Evolutionary conservation across 2,329 filamentous ascomycete species (phyloP).

Genomic region (Beauveria australis): DNA sequence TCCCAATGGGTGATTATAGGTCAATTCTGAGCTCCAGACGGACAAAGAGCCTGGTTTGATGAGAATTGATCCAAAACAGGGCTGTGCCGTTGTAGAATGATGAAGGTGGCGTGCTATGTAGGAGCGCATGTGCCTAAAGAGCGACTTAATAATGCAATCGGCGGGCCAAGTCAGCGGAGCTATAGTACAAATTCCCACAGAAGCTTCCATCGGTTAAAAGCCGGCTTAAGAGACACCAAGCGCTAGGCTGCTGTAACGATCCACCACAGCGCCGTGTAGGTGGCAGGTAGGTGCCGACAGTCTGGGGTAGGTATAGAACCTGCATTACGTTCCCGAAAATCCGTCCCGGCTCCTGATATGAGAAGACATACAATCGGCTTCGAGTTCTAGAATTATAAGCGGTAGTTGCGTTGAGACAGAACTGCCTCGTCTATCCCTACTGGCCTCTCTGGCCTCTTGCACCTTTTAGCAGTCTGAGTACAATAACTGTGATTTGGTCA

Average conservation of each 20-base stretch:
- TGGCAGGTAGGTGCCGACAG: neutral
- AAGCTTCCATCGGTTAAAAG: constrained; percentile 22
- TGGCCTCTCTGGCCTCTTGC: neutral
- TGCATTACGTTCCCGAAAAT: neutral
- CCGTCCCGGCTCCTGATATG: too few relatives aligned
- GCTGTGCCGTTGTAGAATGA: constrained; percentile 2
- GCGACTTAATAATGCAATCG: constrained; percentile 23
- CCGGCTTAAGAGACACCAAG: neutral
- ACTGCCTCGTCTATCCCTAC: neutral
- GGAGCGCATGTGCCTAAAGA: constrained; percentile 4
- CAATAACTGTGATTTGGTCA: neutral
- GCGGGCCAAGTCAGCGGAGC: constrained; percentile 12
- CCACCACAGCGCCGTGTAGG: neutral
- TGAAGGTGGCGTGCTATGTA: constrained; percentile 8
- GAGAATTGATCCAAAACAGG: neutral
- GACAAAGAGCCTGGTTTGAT: neutral
- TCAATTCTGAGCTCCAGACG: neutral
- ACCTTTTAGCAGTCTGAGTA: too few relatives aligned
- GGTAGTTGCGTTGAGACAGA: neutral
- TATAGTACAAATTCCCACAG: constrained; percentile 20
- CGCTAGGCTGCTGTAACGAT: neutral
- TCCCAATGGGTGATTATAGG: neutral
- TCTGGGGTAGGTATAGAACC: neutral
- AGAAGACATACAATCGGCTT: too few relatives aligned
- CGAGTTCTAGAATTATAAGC: too few relatives aligned